phyloP scores from a whole-genome alignment of 441 rosid genomes.

The Euphorbia schlechtendalii region DNA sequence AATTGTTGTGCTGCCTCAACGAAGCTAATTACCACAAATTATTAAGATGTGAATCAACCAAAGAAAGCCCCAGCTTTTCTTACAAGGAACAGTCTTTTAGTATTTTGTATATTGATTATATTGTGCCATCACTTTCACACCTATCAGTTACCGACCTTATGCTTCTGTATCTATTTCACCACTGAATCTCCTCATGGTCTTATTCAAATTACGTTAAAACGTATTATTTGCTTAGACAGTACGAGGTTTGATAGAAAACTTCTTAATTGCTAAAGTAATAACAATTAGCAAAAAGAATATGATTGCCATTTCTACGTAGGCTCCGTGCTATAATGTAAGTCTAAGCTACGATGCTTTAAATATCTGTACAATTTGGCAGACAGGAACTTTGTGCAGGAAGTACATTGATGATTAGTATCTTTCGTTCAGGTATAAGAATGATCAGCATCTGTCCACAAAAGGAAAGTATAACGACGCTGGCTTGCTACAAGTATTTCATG shows the following conservation, averaged over 20 bases:
- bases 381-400: neutral
- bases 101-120: neutral
- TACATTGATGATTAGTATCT: neutral
- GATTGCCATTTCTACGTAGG: too few relatives aligned
- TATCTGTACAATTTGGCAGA: neutral
- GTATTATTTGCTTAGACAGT: neutral
- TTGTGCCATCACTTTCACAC: neutral
- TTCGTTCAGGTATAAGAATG: conserved; percentile 18
- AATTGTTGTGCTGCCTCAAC: too few relatives aligned
- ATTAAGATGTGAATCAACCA: too few relatives aligned
- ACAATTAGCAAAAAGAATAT: too few relatives aligned
- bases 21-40: too few relatives aligned
- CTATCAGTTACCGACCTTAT: neutral
- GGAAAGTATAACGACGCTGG: neutral
- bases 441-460: conserved; percentile 21
- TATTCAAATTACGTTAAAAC: neutral
- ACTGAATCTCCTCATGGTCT: neutral
- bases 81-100: neutral
- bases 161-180: neutral
- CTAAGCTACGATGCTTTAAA: too few relatives aligned
- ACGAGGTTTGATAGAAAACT: neutral
- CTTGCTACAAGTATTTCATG: conserved; percentile 16
- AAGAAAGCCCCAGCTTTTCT: neutral
- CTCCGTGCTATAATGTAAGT: too few relatives aligned
- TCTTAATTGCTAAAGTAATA: neutral